phyloP scores from a whole-genome alignment of 2,329 filamentous ascomycete species.

The Penicillium sp. region DNA sequence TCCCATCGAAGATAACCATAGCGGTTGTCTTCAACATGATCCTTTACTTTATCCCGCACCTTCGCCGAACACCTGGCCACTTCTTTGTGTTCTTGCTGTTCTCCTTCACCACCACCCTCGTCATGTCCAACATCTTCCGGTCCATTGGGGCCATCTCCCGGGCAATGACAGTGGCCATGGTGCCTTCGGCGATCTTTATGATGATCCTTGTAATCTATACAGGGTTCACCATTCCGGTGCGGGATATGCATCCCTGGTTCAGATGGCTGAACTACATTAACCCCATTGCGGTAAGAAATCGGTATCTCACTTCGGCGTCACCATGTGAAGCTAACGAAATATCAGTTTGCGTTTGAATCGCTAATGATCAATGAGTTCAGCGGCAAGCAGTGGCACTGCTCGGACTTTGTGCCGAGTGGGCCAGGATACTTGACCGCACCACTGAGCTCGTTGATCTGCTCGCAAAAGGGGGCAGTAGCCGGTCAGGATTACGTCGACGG shows the following conservation, averaged over 20 bases:
- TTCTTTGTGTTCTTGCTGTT: slow-evolving; percentile 89
- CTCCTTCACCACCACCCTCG: slow-evolving; percentile 55
- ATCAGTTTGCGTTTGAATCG: slow-evolving; percentile 73
- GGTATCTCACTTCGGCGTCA: too few species aligned
- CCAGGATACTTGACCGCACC: slow-evolving; percentile 42
- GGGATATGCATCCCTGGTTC: slow-evolving; percentile 70
- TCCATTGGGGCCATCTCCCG: slow-evolving; percentile 68
- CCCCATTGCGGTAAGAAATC: too few species aligned
- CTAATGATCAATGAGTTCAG: slow-evolving; percentile 80
- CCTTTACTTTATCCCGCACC: slow-evolving; percentile 79
- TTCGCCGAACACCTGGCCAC: slow-evolving; percentile 63
- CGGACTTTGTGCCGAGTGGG: slow-evolving; percentile 41
- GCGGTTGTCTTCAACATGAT: slow-evolving; percentile 69
- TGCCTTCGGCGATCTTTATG: slow-evolving; percentile 48
- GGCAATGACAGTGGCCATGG: slow-evolving; percentile 55
- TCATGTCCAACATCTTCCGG: slow-evolving; percentile 79
- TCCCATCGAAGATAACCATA: slow-evolving; percentile 76
- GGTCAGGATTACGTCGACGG: slow-evolving; percentile 53
- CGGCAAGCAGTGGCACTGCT: slow-evolving; percentile 53
- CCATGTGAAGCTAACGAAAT: too few species aligned
- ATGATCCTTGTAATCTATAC: slow-evolving; percentile 45
- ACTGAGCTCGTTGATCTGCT: slow-evolving; percentile 52
- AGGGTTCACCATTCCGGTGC: slow-evolving; percentile 40
- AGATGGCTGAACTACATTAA: slow-evolving; percentile 77
- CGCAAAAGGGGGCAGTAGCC: slow-evolving; percentile 50